Evolutionary conservation across 805 yeast species (phyloP), one percentile per base, ranked within the genome.

Genomic region (Starmera dryadoides): DNA sequence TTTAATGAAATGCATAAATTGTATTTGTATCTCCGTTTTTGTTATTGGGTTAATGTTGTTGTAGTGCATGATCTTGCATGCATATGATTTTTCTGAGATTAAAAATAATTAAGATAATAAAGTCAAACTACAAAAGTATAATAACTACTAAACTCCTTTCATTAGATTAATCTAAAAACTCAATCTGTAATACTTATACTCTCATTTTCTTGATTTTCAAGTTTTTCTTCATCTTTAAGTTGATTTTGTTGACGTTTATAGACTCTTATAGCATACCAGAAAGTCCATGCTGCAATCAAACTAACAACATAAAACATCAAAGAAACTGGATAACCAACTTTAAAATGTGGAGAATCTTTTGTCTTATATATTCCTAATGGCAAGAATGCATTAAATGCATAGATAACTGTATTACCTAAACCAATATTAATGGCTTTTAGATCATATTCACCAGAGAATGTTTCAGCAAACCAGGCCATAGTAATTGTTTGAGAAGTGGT

Each of bases 351-450:
- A 14, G 37, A 14, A 10, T 35, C 34, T 10, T 17, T 19, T 2
- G 42, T 35, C 26, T 39, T 39, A n/a, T 17, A 39, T 12, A 35
- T 39, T 14, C 34, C 39, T 15, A 39, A 18, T 4, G 42, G 42
- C 10, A 39, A 19, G 34, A 39, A 39, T 1, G 36, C 42, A 39
- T 31, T 35, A 15, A 39, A 31, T 2, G 39, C 39, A 33, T 35
- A 39, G 6, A 36, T 20, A 10, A 39, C 17, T 3, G 42, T 35
- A 23, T 39, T 39, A 18, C 42, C 42, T 18, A 23, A 14, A 16
- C 36, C 39, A 20, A 39, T 35, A 22, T 34, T 36, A 11, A 39
- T 34, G 15, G 34, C 36, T 36, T 39, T 36, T 20, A 39, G 20
- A 35, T 39, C 36, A 12, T 35, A 38, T 18, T 39, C 36, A 15